Base-by-base conservation (phyloP, 768 basidiomycete species). In the Rickenella mellea region DNA sequence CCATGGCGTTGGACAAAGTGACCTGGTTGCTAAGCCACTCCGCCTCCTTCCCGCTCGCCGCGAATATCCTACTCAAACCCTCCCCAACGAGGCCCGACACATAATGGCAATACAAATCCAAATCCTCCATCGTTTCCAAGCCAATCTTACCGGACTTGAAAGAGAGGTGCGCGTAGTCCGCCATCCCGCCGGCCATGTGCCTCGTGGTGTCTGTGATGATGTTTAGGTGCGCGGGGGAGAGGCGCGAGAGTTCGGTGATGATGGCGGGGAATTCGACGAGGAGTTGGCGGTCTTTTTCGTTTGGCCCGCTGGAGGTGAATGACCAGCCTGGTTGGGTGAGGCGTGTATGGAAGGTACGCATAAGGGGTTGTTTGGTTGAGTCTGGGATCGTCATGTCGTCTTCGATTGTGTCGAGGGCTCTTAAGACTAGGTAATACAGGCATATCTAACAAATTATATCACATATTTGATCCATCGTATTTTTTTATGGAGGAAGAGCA, bases 31-130 rank as follows among this genome's bases (percentile, higher is more conserved):
- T 80, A 27, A 99, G 64, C 68, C 76, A 86, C 0, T 72, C 53
- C 0, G 69, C 70, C 60, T 97, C 93, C 55, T 90, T 92, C 20
- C 76, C 77, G 5, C 90, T 88, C 3, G 84, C 84, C 12, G 85
- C 68, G 67, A 90, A 94, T 31, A 98, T 69, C 10, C 89, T 78
- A 0, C 88, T 90, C 25, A 94, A 76, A 36, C 93, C 93, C 61
- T 98, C 93, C 26, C 94, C 94, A 45, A 98, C 94, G 44, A 99
- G 82, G 2, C 94, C 94, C 0, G 94, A 94, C 51, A 98, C 94
- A 56, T 92, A 97, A 61, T 99, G 94, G 59, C 94, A 99, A 63
- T 99, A 99, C 11, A 99, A 74, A 59, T 97, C 90, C 65, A 92
- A 99, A 50, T 96, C 91, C 27, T 78, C 69, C 41, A 91, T 63